These are phyloP conservation scores for Salvia miltiorrhiza DNA, from an alignment of 257 asterid species.

Conservation along the genomic window DNA sequence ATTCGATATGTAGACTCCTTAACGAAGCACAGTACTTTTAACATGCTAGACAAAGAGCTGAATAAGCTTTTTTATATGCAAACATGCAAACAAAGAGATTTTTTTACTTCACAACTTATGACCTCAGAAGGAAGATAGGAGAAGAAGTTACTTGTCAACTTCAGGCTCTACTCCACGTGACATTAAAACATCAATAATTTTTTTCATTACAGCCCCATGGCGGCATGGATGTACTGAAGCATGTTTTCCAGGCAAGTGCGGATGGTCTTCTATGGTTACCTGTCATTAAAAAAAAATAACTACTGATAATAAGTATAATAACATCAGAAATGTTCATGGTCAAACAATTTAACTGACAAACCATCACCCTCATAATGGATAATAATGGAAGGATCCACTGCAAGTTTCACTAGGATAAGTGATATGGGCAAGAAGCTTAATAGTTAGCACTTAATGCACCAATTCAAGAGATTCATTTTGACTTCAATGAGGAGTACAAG, in stretches of 20 bases:
- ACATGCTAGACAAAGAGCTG: neutral
- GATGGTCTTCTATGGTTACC: conserved; percentile 99
- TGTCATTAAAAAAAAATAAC: conserved; percentile 27
- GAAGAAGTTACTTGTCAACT: conserved; percentile 76
- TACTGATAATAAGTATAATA: neutral
- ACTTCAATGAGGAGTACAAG: neutral
- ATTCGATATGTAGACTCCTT: neutral
- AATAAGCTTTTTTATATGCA: neutral
- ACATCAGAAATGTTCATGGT: neutral
- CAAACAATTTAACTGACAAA: conserved; percentile 3
- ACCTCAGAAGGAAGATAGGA: conserved; percentile 4
- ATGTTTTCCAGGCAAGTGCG: conserved; percentile 95
- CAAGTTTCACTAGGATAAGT: neutral
- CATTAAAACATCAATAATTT: conserved; percentile 90
- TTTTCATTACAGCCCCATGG: conserved; percentile 99
- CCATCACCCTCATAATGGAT: neutral
- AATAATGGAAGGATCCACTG: neutral
- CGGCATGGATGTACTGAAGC: conserved; percentile 99
- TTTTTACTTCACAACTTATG: neutral
- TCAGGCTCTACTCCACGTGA: conserved; percentile 94
- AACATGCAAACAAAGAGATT: neutral
- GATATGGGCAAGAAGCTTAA: neutral
- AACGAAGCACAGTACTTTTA: neutral
- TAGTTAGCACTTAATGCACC: neutral
- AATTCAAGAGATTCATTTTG: neutral